Conservation (phyloP, 805 yeast species). For the Zygoascus ofunaensis region DNA sequence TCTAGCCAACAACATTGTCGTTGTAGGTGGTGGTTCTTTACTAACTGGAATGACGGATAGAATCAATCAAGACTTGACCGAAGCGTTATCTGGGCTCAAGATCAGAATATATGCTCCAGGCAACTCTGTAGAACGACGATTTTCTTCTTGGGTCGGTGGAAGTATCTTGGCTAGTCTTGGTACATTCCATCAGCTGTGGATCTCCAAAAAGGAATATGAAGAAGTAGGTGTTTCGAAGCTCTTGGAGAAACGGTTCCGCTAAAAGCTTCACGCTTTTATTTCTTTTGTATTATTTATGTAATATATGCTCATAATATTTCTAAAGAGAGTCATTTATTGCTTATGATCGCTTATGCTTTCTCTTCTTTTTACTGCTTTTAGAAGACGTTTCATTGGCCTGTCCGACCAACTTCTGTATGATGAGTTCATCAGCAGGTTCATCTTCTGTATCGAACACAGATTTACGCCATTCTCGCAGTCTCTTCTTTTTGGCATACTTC, state of each 20-base stretch:
- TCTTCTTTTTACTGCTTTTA: conserved; percentile 7
- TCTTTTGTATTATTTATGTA: conserved; percentile 3
- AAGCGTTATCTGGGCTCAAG: conserved; percentile 73
- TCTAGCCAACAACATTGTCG: conserved; percentile 77
- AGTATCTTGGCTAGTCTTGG: conserved; percentile 81
- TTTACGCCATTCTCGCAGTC: conserved; percentile 84
- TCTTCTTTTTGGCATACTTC: conserved; percentile 71
- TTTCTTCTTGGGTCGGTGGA: conserved; percentile 88
- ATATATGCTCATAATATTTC: background rate
- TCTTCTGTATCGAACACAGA: conserved; percentile 61
- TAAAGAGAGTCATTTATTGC: background rate
- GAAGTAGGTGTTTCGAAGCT: conserved; percentile 82
- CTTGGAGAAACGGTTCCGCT: conserved; percentile 75
- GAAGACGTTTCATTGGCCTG: conserved; percentile 5
- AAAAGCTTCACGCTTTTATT: conserved; percentile 6
- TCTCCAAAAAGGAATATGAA: conserved; percentile 73
- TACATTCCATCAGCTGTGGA: conserved; percentile 96
- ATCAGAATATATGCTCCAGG: conserved; percentile 79
- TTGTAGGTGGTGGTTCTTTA: conserved; percentile 77
- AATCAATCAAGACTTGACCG: conserved; percentile 58
- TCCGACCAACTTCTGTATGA: conserved; percentile 4
- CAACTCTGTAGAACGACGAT: conserved; percentile 57
- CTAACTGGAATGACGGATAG: conserved; percentile 77
- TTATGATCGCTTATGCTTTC: conserved; percentile 2
- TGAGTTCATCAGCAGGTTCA: conserved; percentile 24